Percentiles rank a stretch among this genome's conserved stretches.
These are phyloP conservation scores for Artemisia tridentata DNA, from an alignment of 129 eudicot genomes.

Conservation along the genomic window DNA sequence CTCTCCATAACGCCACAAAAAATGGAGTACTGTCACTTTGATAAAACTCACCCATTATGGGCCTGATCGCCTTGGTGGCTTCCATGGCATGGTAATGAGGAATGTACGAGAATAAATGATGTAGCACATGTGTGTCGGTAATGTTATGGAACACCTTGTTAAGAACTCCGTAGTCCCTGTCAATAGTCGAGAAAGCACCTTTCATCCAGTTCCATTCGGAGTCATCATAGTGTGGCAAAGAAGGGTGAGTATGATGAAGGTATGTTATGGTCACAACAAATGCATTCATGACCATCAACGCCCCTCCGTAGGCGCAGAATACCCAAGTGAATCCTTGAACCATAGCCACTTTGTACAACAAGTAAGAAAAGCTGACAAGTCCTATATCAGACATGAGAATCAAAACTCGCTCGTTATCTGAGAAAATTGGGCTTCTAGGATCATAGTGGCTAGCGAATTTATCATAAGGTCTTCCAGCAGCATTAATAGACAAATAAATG, in stretches of 20 bases:
- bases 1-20: conserved; percentile 33
- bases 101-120: conserved; percentile 44
- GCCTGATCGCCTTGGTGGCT: conserved; percentile 45
- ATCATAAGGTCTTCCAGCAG: conserved; percentile 42
- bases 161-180: conserved; percentile 41
- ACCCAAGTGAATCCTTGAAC: conserved; percentile 35
- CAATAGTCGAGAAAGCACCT: conserved; percentile 44
- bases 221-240: conserved; percentile 42
- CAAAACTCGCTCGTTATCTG: conserved; percentile 39
- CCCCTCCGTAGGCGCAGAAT: conserved; percentile 40
- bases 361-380: conserved; percentile 24
- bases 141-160: conserved; percentile 53
- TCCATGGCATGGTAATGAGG: conserved; percentile 52
- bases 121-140: conserved; percentile 46
- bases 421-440: conserved; percentile 38
- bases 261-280: conserved; percentile 42
- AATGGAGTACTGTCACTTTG: conserved; percentile 43
- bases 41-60: conserved; percentile 42
- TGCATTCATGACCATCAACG: conserved; percentile 42
- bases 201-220: conserved; percentile 24
- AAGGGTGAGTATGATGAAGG: conserved; percentile 45
- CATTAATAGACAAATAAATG: conserved; percentile 21
- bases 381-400: conserved; percentile 40
- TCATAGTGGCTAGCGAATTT: conserved; percentile 46
- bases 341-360: conserved; percentile 27